Percentiles rank a stretch among this genome's conserved stretches.
Conservation (phyloP, 352 stramenopile genomes). For the Globisporangium heterothallicum region DNA sequence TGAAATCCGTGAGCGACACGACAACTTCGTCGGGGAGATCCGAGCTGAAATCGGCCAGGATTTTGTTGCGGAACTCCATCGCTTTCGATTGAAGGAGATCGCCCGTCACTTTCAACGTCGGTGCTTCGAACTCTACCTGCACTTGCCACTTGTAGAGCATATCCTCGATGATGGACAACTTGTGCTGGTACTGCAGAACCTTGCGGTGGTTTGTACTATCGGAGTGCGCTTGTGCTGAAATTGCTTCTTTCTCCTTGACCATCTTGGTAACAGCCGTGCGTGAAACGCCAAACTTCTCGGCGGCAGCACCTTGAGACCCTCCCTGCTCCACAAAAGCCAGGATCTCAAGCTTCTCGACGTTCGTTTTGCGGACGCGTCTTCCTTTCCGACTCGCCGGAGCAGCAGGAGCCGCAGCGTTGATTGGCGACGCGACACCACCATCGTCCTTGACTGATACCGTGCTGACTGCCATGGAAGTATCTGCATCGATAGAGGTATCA, state of each 20-base stretch:
- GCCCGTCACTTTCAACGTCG: conserved; percentile 64
- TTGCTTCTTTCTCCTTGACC: conserved; percentile 78
- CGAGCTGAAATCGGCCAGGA: conserved; percentile 60
- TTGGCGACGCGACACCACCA: neutral
- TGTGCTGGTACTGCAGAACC: conserved; percentile 80
- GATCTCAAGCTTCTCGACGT: conserved; percentile 82
- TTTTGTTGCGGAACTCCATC: conserved; percentile 80
- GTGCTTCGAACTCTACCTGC: conserved; percentile 64
- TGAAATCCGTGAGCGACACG: conserved; percentile 78
- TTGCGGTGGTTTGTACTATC: conserved; percentile 71
- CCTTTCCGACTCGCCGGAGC: conserved; percentile 25
- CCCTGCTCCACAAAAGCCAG: conserved; percentile 74
- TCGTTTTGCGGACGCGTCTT: conserved; percentile 70
- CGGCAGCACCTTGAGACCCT: conserved; percentile 65
- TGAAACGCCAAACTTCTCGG: conserved; percentile 78
- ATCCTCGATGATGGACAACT: conserved; percentile 80
- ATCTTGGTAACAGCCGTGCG: conserved; percentile 83
- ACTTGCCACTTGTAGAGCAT: conserved; percentile 86
- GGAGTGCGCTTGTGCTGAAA: conserved; percentile 59
- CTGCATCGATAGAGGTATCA: neutral
- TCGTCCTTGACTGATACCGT: neutral
- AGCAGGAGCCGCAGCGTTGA: neutral
- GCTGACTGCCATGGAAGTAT: neutral
- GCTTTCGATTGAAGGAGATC: conserved; percentile 74
- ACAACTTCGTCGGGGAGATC: conserved; percentile 69